phyloP scores from a whole-genome alignment of 306 rosid genomes.

The Quillaja saponaria region DNA sequence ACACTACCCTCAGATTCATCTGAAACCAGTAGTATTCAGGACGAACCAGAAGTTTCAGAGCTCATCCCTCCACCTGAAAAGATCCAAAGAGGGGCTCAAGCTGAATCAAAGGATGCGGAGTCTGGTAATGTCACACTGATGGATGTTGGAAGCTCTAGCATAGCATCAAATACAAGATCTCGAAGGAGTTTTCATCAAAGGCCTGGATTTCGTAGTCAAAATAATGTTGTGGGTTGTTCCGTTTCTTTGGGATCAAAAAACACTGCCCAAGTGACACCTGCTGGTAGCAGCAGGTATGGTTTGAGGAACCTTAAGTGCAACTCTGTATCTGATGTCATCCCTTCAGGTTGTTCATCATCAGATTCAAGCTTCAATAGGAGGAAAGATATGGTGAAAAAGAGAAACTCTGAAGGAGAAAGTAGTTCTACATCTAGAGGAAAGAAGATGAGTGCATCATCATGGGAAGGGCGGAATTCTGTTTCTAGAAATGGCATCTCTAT shows the following conservation, averaged over 20 bases:
- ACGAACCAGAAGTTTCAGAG: conserved; percentile 64
- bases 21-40: conserved; percentile 75
- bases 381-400: conserved; percentile 60
- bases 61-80: conserved; percentile 47
- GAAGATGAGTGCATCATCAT: conserved; percentile 61
- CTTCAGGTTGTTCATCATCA: conserved; percentile 58
- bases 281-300: conserved; percentile 68
- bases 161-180: conserved; percentile 55
- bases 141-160: conserved; percentile 74
- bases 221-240: conserved; percentile 34
- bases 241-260: conserved; percentile 40
- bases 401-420: conserved; percentile 78
- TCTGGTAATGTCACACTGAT: conserved; percentile 41
- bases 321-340: conserved; percentile 68
- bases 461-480: conserved; percentile 50
- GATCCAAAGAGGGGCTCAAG: conserved; percentile 52
- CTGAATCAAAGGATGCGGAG: conserved; percentile 31
- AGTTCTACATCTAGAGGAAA: conserved; percentile 75
- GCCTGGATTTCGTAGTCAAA: conserved; percentile 55
- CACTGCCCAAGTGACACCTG: conserved; percentile 43
- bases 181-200: conserved; percentile 58
- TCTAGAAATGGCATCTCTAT: conserved; percentile 64
- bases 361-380: conserved; percentile 52
- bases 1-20: conserved; percentile 65
- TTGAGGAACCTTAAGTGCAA: conserved; percentile 80